phyloP scores from a whole-genome alignment of 202 grass and related monocot genomes.

The Cymbopogon flexuosus region DNA sequence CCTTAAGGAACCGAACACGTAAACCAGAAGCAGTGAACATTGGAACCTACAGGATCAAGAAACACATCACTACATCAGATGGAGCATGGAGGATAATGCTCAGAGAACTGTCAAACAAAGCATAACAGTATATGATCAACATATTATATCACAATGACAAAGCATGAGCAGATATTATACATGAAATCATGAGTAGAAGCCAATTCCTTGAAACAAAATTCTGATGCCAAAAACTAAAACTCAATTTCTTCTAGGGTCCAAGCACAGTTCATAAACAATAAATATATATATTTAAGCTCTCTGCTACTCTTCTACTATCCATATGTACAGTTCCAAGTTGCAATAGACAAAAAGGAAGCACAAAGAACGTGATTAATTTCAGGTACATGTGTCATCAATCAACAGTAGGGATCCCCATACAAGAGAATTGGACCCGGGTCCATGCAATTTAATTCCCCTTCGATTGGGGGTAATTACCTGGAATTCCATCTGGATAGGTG shows the following conservation, averaged over 20 bases:
- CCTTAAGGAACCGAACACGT: conserved; percentile 96
- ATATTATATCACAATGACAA: not conserved
- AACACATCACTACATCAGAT: conserved; percentile 7
- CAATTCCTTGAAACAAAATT: not conserved
- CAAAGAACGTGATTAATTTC: not conserved
- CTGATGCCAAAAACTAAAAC: not conserved
- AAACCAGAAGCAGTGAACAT: conserved; percentile 99
- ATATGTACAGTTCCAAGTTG: conserved; percentile 12
- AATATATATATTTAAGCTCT: conserved; percentile 1
- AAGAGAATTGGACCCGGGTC: too few species aligned
- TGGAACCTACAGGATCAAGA: conserved; percentile 60
- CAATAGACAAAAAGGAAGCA: conserved; percentile 3
- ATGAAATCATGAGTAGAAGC: not conserved
- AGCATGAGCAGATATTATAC: conserved; percentile 5
- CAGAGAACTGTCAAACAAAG: not conserved
- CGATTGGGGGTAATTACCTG: conserved; percentile 49
- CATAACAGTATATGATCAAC: not conserved
- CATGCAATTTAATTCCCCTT: not conserved
- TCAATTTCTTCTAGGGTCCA: not conserved
- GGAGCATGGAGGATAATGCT: not conserved
- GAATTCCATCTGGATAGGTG: conserved; percentile 99
- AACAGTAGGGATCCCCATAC: too few species aligned
- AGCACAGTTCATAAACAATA: not conserved
- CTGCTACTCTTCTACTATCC: not conserved
- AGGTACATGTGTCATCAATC: too few species aligned